Conservation (phyloP, 768 basidiomycete genomes). For the Cubamyces lactineus region DNA sequence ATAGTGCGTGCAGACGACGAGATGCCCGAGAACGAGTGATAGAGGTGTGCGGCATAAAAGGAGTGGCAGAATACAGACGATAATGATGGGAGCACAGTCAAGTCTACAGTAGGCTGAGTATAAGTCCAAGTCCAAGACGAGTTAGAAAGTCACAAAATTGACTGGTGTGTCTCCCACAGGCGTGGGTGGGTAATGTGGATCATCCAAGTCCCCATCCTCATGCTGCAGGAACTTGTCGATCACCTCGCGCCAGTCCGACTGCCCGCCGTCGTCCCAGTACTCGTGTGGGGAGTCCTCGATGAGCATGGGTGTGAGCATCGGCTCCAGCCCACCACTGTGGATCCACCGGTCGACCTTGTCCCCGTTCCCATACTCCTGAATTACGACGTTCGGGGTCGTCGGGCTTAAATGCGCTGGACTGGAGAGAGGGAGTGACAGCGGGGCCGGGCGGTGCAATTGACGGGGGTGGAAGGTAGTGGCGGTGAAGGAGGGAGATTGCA, state of each 20-base stretch:
- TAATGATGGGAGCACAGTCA: no score
- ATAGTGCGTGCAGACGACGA: no score
- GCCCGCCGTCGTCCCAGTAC: constrained; percentile 16
- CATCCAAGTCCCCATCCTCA: constrained; percentile 10
- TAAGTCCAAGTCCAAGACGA: not conserved
- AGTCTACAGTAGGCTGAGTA: not conserved
- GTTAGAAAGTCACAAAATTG: not conserved
- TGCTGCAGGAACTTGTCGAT: constrained; percentile 22
- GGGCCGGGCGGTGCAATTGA: constrained; percentile 10
- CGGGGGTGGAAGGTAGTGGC: constrained; percentile 14
- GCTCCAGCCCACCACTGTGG: constrained; percentile 18
- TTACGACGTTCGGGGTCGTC: constrained; percentile 13
- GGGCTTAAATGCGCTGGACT: constrained; percentile 12
- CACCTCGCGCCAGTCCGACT: constrained; percentile 25
- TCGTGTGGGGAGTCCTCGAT: constrained; percentile 20
- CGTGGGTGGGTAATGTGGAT: constrained; percentile 6
- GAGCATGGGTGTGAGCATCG: constrained; percentile 19
- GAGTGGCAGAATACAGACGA: no score
- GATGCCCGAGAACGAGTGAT: no score
- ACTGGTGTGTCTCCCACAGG: not conserved
- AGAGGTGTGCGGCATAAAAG: no score
- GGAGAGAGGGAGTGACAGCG: constrained; percentile 8
- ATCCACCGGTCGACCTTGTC: constrained; percentile 26
- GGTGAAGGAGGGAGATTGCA: constrained; percentile 28
- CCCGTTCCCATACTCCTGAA: constrained; percentile 5